Percentiles rank a stretch among this genome's conserved stretches.
These are phyloP conservation scores for Withania somnifera DNA, from an alignment of 305 asterid species.

Conservation along the genomic window DNA sequence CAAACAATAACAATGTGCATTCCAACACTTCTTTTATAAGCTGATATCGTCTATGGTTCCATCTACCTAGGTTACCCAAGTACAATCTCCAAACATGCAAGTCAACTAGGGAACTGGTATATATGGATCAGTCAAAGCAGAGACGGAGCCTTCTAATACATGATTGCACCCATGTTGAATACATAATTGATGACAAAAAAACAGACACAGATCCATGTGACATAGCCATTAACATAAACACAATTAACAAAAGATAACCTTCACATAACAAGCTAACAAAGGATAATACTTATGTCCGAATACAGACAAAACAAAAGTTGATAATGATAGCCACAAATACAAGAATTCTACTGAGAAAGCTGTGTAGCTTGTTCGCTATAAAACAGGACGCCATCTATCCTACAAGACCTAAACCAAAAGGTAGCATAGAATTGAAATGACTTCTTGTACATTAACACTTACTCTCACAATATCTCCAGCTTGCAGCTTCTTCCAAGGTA, in stretches of 20 bases:
- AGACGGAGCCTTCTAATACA: background rate
- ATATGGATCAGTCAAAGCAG: background rate
- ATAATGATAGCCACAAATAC: background rate
- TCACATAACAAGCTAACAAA: slow-evolving; percentile 2
- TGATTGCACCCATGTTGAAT: background rate
- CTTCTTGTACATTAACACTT: slow-evolving; percentile 21
- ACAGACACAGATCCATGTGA: background rate
- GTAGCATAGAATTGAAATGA: background rate
- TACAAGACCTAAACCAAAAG: background rate
- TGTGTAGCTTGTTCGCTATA: background rate
- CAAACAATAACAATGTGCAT: background rate
- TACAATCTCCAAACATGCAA: background rate
- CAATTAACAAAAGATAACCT: background rate
- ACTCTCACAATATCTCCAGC: slow-evolving; percentile 95
- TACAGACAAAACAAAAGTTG: background rate
- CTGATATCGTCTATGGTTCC: background rate
- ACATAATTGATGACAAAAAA: background rate
- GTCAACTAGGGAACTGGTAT: background rate
- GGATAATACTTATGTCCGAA: background rate
- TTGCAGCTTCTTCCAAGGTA: slow-evolving; percentile 97
- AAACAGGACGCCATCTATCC: background rate
- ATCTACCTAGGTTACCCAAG: background rate
- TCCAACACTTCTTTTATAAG: background rate
- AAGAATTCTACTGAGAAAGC: background rate
- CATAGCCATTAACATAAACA: background rate